These are phyloP conservation scores for Thyridium curvatum DNA, from an alignment of 2,329 filamentous ascomycete genomes.

Conservation along the genomic window DNA sequence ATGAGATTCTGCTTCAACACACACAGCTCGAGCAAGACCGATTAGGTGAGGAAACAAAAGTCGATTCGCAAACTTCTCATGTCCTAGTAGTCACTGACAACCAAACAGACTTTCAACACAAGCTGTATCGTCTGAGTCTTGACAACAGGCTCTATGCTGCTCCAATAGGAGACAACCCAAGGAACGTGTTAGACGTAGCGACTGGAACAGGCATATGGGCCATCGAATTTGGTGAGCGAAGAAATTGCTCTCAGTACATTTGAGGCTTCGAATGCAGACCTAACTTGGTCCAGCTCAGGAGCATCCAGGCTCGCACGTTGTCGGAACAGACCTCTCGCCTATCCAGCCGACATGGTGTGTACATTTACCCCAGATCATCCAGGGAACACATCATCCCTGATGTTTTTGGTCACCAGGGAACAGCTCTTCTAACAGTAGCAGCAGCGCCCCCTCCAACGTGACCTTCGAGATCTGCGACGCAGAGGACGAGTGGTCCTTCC, in stretches of 20 bases:
- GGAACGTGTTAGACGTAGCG: slow-evolving; percentile 5
- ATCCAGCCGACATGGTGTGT: slow-evolving; percentile 15
- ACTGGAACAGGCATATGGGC: slow-evolving; percentile 9
- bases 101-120: slow-evolving; percentile 15
- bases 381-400: no score
- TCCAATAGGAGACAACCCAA: slow-evolving; percentile 9
- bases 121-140: slow-evolving; percentile 12
- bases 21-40: slow-evolving; percentile 14
- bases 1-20: neutral
- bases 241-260: slow-evolving; percentile 8
- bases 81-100: neutral
- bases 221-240: slow-evolving; percentile 5
- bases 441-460: slow-evolving; percentile 15
- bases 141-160: slow-evolving; percentile 14
- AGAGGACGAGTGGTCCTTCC: slow-evolving; percentile 17
- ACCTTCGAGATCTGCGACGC: slow-evolving; percentile 18
- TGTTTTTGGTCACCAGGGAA: no score
- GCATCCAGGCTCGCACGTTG: slow-evolving; percentile 10
- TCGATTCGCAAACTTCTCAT: no score
- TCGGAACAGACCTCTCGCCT: slow-evolving; percentile 13
- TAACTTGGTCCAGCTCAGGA: slow-evolving; percentile 8
- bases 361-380: no score
- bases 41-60: slow-evolving; percentile 8
- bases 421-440: no score
- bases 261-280: slow-evolving; percentile 4